Evolutionary conservation across 2,329 filamentous ascomycete species (phyloP), one percentile per base, ranked within the genome.

Genomic region (Pseudocercospora pini-densiflorae): DNA sequence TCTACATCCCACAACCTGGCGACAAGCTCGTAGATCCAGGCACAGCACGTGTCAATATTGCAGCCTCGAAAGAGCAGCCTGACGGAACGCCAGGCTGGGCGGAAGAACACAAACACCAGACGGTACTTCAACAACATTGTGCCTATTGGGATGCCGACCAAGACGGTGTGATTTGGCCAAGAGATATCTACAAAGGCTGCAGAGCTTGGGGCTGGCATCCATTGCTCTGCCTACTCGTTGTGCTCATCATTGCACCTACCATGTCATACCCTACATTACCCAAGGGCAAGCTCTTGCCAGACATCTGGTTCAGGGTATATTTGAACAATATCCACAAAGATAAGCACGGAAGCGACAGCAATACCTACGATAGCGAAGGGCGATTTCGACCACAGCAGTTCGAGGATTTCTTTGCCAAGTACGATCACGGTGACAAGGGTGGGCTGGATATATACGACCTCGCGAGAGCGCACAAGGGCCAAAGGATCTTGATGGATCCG

Each of bases 121-220:
- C 79, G 3, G 81, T 86, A 12, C 78, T 87, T 2, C 83, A 86
- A 71, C 85, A 87, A 70, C 85, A 87, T 73, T 80, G 80, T 70
- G 77, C 77, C 23, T 87, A 84, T 78, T 87, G 84, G 69, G 85
- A 87, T 73, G 70, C 75, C 9, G 84, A 87, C 71, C 70, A 74
- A 29, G 85, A 87, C 71, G 82, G 82, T 36, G 75, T 87, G n/a
- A 83, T 87, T 66, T 86, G 81, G 81, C 84, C 85, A 0, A 71
- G 68, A 1, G 85, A 87, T 72, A 87, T 84, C 1, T 87, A 80
- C 74, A 58, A 65, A 19, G 83, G 83, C 10, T 84, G 84, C 71
- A 77, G 80, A 53, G 74, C 75, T 4, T 78, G 84, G 16, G 84
- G 84, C 24, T 86, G 82, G 74, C 77, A 76, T 21, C 63, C 81